A percentile compares a stretch with the other conserved stretches of the same genome.
phyloP scores from a whole-genome alignment of 2,329 filamentous ascomycete genomes.

The Chaetothyriales sp. region DNA sequence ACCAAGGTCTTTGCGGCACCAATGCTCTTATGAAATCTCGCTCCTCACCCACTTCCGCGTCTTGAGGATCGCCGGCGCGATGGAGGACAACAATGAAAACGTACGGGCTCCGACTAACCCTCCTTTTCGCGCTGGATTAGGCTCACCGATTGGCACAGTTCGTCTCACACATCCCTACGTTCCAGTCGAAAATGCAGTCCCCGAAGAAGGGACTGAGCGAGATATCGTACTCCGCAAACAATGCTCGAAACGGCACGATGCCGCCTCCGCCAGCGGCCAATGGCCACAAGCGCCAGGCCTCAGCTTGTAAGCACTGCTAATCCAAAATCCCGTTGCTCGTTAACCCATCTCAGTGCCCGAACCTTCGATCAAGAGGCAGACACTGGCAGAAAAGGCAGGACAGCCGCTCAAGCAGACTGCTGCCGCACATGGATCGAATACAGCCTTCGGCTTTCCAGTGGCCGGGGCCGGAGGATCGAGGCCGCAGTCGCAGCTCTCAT shows the following conservation, averaged over 20 bases:
- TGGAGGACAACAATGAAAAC: slow-evolving; percentile 6
- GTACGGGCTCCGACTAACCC: slow-evolving; percentile 5
- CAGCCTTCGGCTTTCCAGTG: slow-evolving; percentile 27
- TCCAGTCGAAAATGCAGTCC: slow-evolving; percentile 19
- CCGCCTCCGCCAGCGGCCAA: slow-evolving; percentile 30
- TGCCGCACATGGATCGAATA: slow-evolving; percentile 30
- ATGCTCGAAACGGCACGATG: slow-evolving; percentile 34
- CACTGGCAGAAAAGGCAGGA: slow-evolving; percentile 40
- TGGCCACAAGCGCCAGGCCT: slow-evolving; percentile 39
- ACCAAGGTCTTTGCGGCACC: background rate
- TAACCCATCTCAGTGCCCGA: slow-evolving; percentile 31
- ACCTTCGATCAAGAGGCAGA: slow-evolving; percentile 49
- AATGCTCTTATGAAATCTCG: background rate
- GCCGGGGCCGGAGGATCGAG: slow-evolving; percentile 35
- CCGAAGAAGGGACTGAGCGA: slow-evolving; percentile 32
- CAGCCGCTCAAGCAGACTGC: slow-evolving; percentile 36
- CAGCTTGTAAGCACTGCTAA: slow-evolving; percentile 28
- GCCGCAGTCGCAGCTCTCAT: slow-evolving; percentile 23
- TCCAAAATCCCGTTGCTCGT: slow-evolving; percentile 29
- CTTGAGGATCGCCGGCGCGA: slow-evolving; percentile 8
- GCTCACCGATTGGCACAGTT: slow-evolving; percentile 14
- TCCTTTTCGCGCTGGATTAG: background rate
- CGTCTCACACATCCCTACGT: slow-evolving; percentile 24
- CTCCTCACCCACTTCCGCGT: background rate
- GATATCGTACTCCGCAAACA: slow-evolving; percentile 39